Percentiles rank a stretch among this genome's conserved stretches.
These are phyloP conservation scores for Prunus kanzakura DNA, from an alignment of 306 rosid genomes.

Conservation along the genomic window DNA sequence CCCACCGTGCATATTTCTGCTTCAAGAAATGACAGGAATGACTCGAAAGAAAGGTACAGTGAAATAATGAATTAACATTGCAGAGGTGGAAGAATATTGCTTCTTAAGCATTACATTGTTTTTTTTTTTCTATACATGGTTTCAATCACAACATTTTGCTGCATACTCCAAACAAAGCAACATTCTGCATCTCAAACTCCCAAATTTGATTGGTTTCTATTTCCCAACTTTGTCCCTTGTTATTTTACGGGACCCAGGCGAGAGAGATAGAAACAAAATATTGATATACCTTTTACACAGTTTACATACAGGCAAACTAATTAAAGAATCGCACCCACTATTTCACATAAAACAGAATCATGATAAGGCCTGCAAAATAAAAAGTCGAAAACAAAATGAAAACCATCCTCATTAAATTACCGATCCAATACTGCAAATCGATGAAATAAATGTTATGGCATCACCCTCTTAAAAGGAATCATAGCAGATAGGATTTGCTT, in stretches of 20 bases:
- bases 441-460: not conserved
- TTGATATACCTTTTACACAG: slow-evolving; percentile 61
- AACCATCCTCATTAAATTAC: not conserved
- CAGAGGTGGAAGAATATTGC: not conserved
- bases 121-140: slow-evolving; percentile 14
- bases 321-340: slow-evolving; percentile 73
- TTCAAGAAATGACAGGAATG: not conserved
- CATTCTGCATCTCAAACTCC: slow-evolving; percentile 36
- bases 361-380: slow-evolving; percentile 47
- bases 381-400: not conserved
- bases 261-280: slow-evolving; percentile 34
- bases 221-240: slow-evolving; percentile 34
- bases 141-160: slow-evolving; percentile 40
- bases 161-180: slow-evolving; percentile 38
- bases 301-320: slow-evolving; percentile 72
- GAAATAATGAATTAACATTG: slow-evolving; percentile 1
- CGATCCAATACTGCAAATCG: not conserved
- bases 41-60: not conserved
- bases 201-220: slow-evolving; percentile 26
- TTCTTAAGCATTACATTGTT: slow-evolving; percentile 19
- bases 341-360: slow-evolving; percentile 41
- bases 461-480: not conserved
- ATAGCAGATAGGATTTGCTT: not conserved
- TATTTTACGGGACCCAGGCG: slow-evolving; percentile 62
- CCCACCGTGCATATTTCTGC: too few species aligned